Conservation (phyloP, 1,284 basidiomycete genomes). For the Cerioporus squamosus region DNA sequence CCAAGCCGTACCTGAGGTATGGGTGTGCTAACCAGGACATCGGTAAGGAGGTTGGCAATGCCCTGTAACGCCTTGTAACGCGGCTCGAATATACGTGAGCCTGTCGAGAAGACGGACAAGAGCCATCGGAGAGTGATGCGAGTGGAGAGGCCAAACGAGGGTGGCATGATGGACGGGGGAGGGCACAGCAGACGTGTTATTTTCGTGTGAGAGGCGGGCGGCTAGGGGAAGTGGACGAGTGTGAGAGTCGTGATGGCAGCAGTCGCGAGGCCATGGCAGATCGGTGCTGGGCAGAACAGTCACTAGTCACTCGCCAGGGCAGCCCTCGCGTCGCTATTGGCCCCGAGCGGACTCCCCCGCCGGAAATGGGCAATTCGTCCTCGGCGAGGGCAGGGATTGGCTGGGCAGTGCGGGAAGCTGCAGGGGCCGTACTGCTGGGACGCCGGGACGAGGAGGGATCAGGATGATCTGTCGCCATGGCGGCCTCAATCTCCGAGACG, state of each 20-base stretch:
- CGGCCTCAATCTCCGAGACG: constrained; percentile 18
- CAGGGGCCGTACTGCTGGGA: constrained; percentile 5
- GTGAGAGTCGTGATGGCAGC: constrained; percentile 31
- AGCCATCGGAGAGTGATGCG: constrained; percentile 10
- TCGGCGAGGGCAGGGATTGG: constrained; percentile 14
- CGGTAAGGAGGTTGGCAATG: not conserved
- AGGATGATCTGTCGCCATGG: constrained; percentile 36
- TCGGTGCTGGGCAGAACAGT: constrained; percentile 1
- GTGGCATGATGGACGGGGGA: constrained; percentile 11
- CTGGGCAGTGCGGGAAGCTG: constrained; percentile 4
- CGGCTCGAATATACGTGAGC: not conserved
- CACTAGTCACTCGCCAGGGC: not conserved
- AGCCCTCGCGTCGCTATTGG: too few species aligned
- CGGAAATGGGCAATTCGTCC: not conserved
- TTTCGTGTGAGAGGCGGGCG: constrained; percentile 9
- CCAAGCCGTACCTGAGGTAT: constrained; percentile 7
- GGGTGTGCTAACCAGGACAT: not conserved
- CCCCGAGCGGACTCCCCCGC: too few species aligned
- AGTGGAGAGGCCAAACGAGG: constrained; percentile 17
- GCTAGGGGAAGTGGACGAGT: not conserved
- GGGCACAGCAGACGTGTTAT: constrained; percentile 7
- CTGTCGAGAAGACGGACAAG: constrained; percentile 3
- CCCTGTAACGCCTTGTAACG: too few species aligned
- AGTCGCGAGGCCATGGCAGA: constrained; percentile 27
- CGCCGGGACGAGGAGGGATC: constrained; percentile 15